These are phyloP conservation scores for Yarrowia yakushimensis DNA, from an alignment of 805 yeast species.

Conservation along the genomic window DNA sequence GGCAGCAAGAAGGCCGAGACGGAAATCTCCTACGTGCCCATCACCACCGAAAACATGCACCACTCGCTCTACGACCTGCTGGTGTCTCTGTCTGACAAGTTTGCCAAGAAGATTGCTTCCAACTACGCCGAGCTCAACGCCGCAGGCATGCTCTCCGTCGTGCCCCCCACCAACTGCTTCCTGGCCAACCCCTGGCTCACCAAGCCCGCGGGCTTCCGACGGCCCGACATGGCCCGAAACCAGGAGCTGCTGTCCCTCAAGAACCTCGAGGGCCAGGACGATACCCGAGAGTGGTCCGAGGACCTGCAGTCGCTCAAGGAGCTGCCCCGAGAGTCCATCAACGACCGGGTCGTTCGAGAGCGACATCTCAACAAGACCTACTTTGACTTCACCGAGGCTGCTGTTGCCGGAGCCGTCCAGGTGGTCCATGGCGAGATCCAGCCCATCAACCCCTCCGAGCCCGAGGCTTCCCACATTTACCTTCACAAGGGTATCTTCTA, in stretches of 20 bases:
- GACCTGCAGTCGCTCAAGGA: constrained; percentile 83
- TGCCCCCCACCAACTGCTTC: constrained; percentile 58
- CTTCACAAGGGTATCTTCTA: constrained; percentile 83
- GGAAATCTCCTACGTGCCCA: background rate
- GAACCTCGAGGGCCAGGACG: constrained; percentile 59
- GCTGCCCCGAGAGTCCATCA: constrained; percentile 51
- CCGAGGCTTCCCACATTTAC: constrained; percentile 58
- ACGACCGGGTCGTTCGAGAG: constrained; percentile 72
- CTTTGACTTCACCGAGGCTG: constrained; percentile 70
- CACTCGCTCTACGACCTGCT: constrained; percentile 62
- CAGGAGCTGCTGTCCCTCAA: constrained; percentile 53
- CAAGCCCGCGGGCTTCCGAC: constrained; percentile 33
- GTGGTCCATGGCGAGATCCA: constrained; percentile 68
- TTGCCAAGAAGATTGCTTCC: constrained; percentile 49
- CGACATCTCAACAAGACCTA: constrained; percentile 65
- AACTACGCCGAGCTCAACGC: constrained; percentile 45
- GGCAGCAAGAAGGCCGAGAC: constrained; percentile 36
- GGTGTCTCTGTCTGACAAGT: constrained; percentile 60
- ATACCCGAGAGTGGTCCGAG: constrained; percentile 79
- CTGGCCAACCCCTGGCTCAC: constrained; percentile 78
- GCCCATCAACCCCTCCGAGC: constrained; percentile 79
- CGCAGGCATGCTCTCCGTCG: constrained; percentile 36
- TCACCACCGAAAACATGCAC: constrained; percentile 19
- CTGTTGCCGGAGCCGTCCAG: constrained; percentile 75
- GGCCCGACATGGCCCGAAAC: constrained; percentile 58